phyloP scores from a whole-genome alignment of 2,329 filamentous ascomycete species.

The Fusarium anthophilum region DNA sequence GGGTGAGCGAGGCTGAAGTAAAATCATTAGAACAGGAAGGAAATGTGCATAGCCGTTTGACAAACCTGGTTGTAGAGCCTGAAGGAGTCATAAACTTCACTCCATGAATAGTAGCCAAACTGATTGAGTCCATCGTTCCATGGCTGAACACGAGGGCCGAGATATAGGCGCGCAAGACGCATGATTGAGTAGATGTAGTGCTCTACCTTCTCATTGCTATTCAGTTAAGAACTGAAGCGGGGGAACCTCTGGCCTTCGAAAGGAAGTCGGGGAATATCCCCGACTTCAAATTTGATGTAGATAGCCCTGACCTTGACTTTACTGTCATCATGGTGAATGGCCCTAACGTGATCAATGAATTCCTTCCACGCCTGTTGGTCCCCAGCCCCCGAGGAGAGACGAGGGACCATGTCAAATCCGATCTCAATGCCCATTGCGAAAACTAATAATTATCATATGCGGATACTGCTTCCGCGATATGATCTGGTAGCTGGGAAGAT shows the following conservation, averaged over 20 bases:
- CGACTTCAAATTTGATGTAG: not conserved
- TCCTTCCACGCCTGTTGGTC: not conserved
- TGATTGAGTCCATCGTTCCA: too few relatives aligned
- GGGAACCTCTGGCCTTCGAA: not conserved
- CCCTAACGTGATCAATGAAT: not conserved
- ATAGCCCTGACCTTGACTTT: not conserved
- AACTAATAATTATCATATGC: too few relatives aligned
- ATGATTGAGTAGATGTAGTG: not conserved
- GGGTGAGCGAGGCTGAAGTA: not conserved
- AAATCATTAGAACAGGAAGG: not conserved
- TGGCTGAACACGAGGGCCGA: too few relatives aligned
- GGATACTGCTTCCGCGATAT: not conserved
- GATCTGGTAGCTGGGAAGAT: rapidly evolving
- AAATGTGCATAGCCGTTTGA: rapidly evolving
- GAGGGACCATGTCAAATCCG: not conserved
- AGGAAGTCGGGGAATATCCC: not conserved
- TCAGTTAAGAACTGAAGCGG: not conserved
- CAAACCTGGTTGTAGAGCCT: not conserved
- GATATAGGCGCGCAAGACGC: too few relatives aligned
- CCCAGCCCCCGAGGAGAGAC: not conserved
- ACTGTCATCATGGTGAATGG: rapidly evolving
- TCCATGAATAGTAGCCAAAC: not conserved
- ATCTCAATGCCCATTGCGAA: not conserved
- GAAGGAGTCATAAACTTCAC: not conserved
- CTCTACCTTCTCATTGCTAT: rapidly evolving